Base-by-base conservation (phyloP, 1,284 basidiomycete genomes). In the Apiotrichum sp. region DNA sequence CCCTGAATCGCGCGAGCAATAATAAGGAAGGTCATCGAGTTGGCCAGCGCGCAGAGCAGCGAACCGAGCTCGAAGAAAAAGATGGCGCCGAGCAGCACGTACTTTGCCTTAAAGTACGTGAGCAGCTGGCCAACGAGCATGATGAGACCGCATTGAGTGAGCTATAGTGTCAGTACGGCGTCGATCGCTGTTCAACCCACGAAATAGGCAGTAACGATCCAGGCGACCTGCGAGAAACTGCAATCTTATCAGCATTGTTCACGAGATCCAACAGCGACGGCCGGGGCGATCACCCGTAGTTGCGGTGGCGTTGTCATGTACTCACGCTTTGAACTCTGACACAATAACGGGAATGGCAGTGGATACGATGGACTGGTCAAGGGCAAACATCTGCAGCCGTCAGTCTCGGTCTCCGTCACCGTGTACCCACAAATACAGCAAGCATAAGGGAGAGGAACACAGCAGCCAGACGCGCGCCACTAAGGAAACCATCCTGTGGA, bases 21-120 rank as follows among this genome's bases (percentile, higher is more conserved):
- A 61, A 83, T 82, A 47, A 82, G 64, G 39, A 78, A 64, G 35
- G 62, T 54, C 61, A 74, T 70, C 35, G 53, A 58, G 33, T 67
- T 75, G 0, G 81, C 73, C 11, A 80, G 77, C n/a, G 76, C 82
- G 57, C 80, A 82, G 29, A 83, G 64, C 34, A 81, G 69, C 8
- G 75, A 78, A 10, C 81, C 81, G 35, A 77, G 53, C 55, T 79
- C 78, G 56, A 80, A 80, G 53, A 75, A 69, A 57, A 77, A 62
- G 52, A 82, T 75, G 42, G 79, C 72, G 16, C 62, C 62, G 36
- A 81, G 70, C 57, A 79, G 79, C 34, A 80, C 68, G 60, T 68
- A 76, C 65, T 80, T 80, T 47, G 77, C 74, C 34, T 76, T 75
- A 55, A 77, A 63, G 56, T 77, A 65, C 49, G 72, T 73, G 54